Evolutionary conservation across 306 rosid genomes (phyloP).

Genomic region (Acacia confusa): DNA sequence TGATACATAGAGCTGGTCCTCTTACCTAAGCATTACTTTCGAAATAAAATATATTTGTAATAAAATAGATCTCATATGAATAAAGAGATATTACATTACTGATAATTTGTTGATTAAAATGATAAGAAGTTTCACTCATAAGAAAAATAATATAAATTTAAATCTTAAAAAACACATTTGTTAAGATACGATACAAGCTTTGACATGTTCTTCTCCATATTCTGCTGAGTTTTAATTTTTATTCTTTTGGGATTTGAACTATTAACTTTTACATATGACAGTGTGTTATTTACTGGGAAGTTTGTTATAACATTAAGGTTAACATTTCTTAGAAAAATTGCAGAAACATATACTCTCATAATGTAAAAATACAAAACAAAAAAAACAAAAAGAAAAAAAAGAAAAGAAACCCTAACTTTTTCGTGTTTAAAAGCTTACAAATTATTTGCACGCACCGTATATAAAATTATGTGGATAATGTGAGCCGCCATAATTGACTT

Average conservation of each 20-base stretch:
- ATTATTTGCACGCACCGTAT: neutral
- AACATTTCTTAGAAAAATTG: neutral
- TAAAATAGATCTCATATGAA: no score
- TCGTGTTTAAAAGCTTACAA: neutral
- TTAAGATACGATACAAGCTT: no score
- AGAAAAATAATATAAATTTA: accelerated
- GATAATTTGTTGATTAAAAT: no score
- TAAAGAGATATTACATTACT: no score
- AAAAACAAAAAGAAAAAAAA: no score
- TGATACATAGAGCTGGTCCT: neutral
- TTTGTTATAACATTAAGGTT: neutral
- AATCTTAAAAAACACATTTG: no score
- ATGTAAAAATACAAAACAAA: neutral
- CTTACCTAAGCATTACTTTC: neutral
- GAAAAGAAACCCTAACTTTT: neutral
- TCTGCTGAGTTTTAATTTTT: neutral
- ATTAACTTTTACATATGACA: neutral
- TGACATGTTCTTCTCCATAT: no score
- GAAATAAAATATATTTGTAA: neutral
- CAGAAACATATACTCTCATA: neutral
- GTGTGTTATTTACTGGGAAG: neutral
- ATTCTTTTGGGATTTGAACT: neutral
- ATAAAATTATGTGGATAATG: neutral
- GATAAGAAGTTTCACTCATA: accelerated
- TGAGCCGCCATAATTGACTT: conserved; percentile 27